Evolutionary conservation across 164 flowering plant species (phyloP), one percentile per base, ranked within the genome.

Genomic region (Tinospora cordifolia): DNA sequence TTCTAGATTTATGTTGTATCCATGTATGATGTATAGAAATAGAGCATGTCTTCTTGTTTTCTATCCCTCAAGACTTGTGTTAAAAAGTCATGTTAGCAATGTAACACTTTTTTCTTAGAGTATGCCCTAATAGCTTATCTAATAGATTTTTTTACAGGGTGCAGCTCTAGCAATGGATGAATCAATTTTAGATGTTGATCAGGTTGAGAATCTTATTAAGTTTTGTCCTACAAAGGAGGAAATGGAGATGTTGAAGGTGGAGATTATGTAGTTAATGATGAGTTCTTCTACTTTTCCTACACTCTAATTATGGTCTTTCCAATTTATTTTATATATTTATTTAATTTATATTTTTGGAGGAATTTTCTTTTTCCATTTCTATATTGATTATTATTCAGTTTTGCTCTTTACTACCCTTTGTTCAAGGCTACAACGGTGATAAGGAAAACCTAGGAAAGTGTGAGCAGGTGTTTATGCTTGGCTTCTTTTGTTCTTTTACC

Each of bases 181-280:
- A 47, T 85, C 97, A 26, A 78, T 89, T 75, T 79, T 93, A 78
- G 98, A 93, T 82, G 91, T 81, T 79, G 98, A 93, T 84, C 96
- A 90, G 77, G 96, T 93, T 70, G 97, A 93, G 68, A 93, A 93
- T 82, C 94, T 93, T 63, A 90, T 91, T 59, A 93, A 93, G 66
- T 91, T 91, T 71, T 90, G 98, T 80, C 98, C 98, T 34, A 88
- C 97, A 30, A 93, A 93, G 77, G 98, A 93, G 77, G 98, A 93
- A 79, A 93, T 93, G 97, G 98, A 93, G 75, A 89, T 85, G 78
- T 85, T 93, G 6, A 93, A 88, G 97, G 98, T 91, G 71, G 75
- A 70, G 66, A 26, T 62, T 30, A 69, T 66, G 11, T 26, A n/a
- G 24, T 57, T 39, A 4, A 30, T 30, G 4, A 30, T 30, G 4